Base-by-base conservation (phyloP, 139 green algal genomes). In the Desmodesmus armatus region DNA sequence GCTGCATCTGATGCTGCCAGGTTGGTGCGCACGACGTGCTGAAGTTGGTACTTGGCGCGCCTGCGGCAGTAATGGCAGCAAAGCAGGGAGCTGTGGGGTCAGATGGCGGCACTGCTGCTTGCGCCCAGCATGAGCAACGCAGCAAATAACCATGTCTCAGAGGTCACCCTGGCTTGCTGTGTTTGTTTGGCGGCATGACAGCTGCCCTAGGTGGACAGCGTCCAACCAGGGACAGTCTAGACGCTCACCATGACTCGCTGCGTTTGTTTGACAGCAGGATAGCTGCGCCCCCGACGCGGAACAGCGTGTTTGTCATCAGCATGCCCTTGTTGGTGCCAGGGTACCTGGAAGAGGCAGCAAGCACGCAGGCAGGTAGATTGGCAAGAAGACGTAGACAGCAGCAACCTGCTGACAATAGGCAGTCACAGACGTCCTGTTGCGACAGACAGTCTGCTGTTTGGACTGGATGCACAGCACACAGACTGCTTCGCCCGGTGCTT, bases 241-340 rank as follows among this genome's bases (percentile, higher is more conserved):
- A n/a, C n/a, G 23, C 79, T 60, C 80, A 85, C 84, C 92, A 94
- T 31, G 77, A 77, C 60, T 98, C 94, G 9, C 82, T 78, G 27
- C 90, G 82, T 33, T 90, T 91, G 91, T 99, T 99, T 63, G 92
- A 96, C 21, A 99, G 93, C 47, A 99, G 77, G 74, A 98, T 91
- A 21, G 97, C 97, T 1, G 95, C 94, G 31, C 94, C 95, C 0
- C 97, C 97, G 40, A 99, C 90, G 40, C 97, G 93, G 95, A 99
- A 99, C 29, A 99, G 91, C 91, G 93, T 98, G 90, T 99, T 99
- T 77, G 97, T 96, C 84, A 99, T 96, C 40, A 99, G 91, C 96
- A 99, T 99, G 84, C 96, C 96, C 41, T 92, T 88, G 40, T 96
- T 82, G 75, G 96, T 98, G 85, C 96, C 96, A 80, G 95, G 96